Conservation (phyloP, 2,329 filamentous ascomycete species). For the Gaeumannomyces tritici region DNA sequence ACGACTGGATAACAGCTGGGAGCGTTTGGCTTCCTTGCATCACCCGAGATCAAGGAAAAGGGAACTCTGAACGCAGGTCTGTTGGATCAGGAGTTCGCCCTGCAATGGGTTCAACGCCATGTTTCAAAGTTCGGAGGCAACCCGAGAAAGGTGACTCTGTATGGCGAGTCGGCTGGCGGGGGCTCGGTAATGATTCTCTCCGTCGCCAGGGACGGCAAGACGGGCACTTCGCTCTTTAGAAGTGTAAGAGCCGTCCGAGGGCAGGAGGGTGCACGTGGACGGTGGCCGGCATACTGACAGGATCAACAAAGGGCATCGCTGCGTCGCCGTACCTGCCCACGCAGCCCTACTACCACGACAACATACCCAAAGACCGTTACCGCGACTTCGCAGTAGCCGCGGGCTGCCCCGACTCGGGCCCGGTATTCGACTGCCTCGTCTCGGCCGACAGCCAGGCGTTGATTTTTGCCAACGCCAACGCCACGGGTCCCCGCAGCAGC, state of each 20-base stretch:
- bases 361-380: slow-evolving; percentile 33
- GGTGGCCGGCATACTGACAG: background rate
- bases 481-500: slow-evolving; percentile 8
- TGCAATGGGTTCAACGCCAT: slow-evolving; percentile 43
- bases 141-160: slow-evolving; percentile 38
- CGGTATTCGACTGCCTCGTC: slow-evolving; percentile 15
- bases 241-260: slow-evolving; percentile 8
- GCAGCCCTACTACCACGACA: slow-evolving; percentile 36
- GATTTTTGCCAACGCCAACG: slow-evolving; percentile 13
- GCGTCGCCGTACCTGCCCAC: slow-evolving; percentile 33
- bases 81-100: slow-evolving; percentile 39
- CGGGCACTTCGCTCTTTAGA: slow-evolving; percentile 28
- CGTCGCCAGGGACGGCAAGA: slow-evolving; percentile 3
- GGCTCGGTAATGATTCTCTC: slow-evolving; percentile 33
- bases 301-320: background rate
- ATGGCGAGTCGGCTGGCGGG: slow-evolving; percentile 45
- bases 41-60: slow-evolving; percentile 9
- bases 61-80: slow-evolving; percentile 39
- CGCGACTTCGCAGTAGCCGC: slow-evolving; percentile 30
- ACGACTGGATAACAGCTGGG: slow-evolving; percentile 4
- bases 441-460: slow-evolving; percentile 18
- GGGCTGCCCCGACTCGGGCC: slow-evolving; percentile 23
- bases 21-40: slow-evolving; percentile 11
- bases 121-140: slow-evolving; percentile 46
- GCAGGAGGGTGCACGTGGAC: background rate